These are phyloP conservation scores for Lachnellula subtilissima DNA, from an alignment of 2,329 filamentous ascomycete species.

Conservation along the genomic window DNA sequence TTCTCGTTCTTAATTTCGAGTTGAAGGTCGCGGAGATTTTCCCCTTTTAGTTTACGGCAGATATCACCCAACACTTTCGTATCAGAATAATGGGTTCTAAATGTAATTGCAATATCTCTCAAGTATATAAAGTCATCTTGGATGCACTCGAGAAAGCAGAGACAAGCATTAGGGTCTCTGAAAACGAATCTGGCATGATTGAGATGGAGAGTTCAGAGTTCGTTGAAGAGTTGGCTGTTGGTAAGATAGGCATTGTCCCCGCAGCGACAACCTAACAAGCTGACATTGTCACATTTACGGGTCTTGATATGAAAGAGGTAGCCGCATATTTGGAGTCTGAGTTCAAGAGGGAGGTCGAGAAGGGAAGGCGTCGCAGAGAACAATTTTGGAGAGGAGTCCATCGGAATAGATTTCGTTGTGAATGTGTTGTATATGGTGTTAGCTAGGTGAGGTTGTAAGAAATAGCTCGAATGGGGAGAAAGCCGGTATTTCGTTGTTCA, in stretches of 20 bases:
- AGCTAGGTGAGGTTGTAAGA: too few species aligned
- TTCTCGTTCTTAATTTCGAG: neutral
- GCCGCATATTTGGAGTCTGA: conserved; percentile 15
- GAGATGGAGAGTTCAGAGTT: conserved; percentile 11
- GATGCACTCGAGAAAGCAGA: conserved; percentile 5
- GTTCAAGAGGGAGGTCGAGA: conserved; percentile 12
- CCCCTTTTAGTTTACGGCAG: neutral
- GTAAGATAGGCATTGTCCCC: conserved; percentile 11
- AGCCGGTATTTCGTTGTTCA: too few species aligned
- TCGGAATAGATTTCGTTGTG: neutral
- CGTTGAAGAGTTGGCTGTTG: conserved; percentile 8
- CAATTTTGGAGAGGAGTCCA: neutral
- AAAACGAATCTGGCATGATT: conserved; percentile 11
- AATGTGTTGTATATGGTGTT: too few species aligned
- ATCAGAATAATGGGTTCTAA: neutral
- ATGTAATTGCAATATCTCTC: neutral
- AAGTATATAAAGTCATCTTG: conserved; percentile 1
- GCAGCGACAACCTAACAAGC: conserved; percentile 9
- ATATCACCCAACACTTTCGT: neutral
- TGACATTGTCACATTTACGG: neutral
- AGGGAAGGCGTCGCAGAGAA: conserved; percentile 1
- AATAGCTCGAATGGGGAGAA: too few species aligned
- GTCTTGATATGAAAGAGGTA: conserved; percentile 9
- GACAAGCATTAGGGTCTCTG: neutral
- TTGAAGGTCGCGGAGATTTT: neutral